Conservation (phyloP, 805 yeast genomes). For the Isabelozyma pseudorhagii region DNA sequence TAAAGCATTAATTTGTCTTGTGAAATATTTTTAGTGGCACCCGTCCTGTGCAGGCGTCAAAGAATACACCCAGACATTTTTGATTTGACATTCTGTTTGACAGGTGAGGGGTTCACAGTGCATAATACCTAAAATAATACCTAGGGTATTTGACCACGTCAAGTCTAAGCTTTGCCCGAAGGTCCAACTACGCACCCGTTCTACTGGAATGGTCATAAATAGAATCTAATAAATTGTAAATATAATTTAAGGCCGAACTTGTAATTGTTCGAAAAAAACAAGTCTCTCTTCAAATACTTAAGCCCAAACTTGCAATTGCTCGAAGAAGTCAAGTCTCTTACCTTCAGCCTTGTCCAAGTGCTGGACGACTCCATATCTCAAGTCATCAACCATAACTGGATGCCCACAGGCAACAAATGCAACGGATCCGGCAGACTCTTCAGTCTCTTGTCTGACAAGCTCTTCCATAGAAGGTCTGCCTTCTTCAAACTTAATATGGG, state of each 20-base stretch:
- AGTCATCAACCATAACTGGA: conserved; percentile 51
- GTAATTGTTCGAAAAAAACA: conserved; percentile 57
- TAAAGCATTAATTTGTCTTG: not conserved
- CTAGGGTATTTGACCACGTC: too few relatives aligned
- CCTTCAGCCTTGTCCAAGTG: conserved; percentile 32
- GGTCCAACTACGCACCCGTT: too few relatives aligned
- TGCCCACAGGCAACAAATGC: conserved; percentile 66
- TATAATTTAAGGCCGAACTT: conserved; percentile 51
- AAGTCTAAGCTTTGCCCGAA: too few relatives aligned
- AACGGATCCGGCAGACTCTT: conserved; percentile 40
- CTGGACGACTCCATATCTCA: conserved; percentile 47
- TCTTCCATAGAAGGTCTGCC: conserved; percentile 49
- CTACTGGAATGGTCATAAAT: not conserved
- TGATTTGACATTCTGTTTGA: not conserved
- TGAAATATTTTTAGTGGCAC: not conserved
- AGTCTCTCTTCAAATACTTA: conserved; percentile 4
- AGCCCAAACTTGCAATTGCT: conserved; percentile 73
- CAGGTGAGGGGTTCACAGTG: not conserved
- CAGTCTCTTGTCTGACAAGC: conserved; percentile 34
- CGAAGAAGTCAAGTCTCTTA: conserved; percentile 64
- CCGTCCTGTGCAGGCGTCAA: not conserved
- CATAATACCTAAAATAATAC: too few relatives aligned
- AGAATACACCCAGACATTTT: not conserved
- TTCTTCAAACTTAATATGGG: conserved; percentile 36
- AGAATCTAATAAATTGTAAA: not conserved